A percentile compares a stretch with the other conserved stretches of the same genome.
These are phyloP conservation scores for Musa schizocarpa DNA, from an alignment of 176 grass and related monocot genomes.

Conservation along the genomic window DNA sequence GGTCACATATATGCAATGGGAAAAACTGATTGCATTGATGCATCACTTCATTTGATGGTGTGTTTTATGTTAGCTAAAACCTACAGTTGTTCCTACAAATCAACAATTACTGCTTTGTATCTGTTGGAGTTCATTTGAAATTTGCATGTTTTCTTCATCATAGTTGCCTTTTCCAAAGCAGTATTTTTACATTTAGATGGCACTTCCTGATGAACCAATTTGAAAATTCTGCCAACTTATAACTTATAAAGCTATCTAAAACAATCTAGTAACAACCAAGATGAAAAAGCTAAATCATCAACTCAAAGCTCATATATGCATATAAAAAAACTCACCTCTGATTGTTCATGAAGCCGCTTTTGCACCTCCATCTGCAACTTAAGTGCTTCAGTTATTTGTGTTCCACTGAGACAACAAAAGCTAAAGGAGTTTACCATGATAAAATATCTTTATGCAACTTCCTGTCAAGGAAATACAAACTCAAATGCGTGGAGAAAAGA, in stretches of 20 bases:
- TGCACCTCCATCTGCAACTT: slow-evolving; percentile 72
- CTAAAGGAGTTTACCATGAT: background rate
- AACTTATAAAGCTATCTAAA: too few species aligned
- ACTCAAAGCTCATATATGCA: background rate
- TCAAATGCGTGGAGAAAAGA: too few species aligned
- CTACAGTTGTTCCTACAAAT: too few species aligned
- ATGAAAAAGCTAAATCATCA: too few species aligned
- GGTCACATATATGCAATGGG: too few species aligned
- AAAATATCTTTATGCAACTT: background rate
- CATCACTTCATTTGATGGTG: too few species aligned
- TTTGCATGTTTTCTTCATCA: too few species aligned
- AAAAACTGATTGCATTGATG: too few species aligned
- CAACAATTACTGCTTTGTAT: too few species aligned
- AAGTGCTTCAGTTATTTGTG: slow-evolving; percentile 46
- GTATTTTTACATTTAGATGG: background rate
- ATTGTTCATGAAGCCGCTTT: slow-evolving; percentile 50
- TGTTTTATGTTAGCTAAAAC: too few species aligned
- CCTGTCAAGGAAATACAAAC: background rate
- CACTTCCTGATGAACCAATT: background rate
- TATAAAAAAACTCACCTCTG: slow-evolving; percentile 32
- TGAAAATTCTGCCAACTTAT: background rate
- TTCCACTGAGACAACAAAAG: slow-evolving; percentile 28
- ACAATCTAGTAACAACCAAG: too few species aligned
- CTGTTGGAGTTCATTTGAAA: too few species aligned
- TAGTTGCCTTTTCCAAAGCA: background rate